Evolutionary conservation across 176 grass and related monocot species (phyloP), one percentile per base, ranked within the genome.

Genomic region (Oryza rufipogon): DNA sequence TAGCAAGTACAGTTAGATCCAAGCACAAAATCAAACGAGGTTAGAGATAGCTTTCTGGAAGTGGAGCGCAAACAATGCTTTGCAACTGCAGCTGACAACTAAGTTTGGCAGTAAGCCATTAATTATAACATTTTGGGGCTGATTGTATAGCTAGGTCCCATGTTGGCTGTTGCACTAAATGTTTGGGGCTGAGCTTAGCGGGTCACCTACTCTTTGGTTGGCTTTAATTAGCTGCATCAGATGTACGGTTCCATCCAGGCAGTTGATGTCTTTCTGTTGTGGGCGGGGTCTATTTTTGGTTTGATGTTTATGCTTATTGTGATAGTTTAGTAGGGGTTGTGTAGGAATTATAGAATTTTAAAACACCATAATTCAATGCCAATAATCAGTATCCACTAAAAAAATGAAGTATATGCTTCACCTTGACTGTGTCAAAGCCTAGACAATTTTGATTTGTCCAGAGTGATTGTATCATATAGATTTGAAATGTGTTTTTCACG

Each of bases 81-180:
- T 39, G 28, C 22, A 36, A 38, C 60, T 14, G 60, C 17, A 56
- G 60, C 58, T 25, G 12, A 45, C 78, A 71, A 42, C 45, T 49
- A 32, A 11, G 42, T 44, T 44, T 44, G 42, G 42, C 42, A 44
- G 1, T 44, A 64, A 54, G 51, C 15, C 15, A 54, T 54, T 54
- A 45, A 63, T 52, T 49, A 32, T 74, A 60, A 34, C n/a, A 68
- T 68, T 42, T 44, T 15, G 8, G 23, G 30, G 42, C 38, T 86
- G 45, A 67, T 66, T 46, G 56, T 72, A 81, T 56, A 22, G 20
- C 34, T 70, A 11, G 66, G 73, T 25, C 83, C 44, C 22, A 81
- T 10, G 77, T 49, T 89, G 60, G 3, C 15, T 70, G n/a, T 65
- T 47, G 0, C 73, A 36, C 10, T 34, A 20, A 19, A 4, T 38